phyloP scores from a whole-genome alignment of 164 flowering plant genomes.

The Akebia trifoliata region DNA sequence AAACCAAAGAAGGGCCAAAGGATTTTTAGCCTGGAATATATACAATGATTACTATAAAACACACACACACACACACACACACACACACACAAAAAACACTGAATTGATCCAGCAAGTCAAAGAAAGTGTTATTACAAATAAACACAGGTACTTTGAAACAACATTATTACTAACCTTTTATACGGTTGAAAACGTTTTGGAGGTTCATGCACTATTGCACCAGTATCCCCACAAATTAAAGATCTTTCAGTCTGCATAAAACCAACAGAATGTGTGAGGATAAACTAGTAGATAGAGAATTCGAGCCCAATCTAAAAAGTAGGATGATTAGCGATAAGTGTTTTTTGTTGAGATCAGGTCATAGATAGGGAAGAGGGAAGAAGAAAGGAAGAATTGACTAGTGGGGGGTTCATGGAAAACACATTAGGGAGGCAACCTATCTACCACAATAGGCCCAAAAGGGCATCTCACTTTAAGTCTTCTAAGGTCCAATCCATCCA shows the following conservation, averaged over 20 bases:
- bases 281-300: not conserved
- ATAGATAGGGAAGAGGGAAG: too few species aligned
- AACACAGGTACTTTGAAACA: not conserved
- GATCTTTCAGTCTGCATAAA: slow-evolving; percentile 73
- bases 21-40: not conserved
- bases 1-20: too few species aligned
- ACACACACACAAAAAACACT: too few species aligned
- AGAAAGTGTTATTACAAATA: not conserved
- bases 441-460: too few species aligned
- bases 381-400: too few species aligned
- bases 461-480: too few species aligned
- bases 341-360: too few species aligned
- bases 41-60: not conserved
- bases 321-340: not conserved
- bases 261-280: not conserved
- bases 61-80: too few species aligned
- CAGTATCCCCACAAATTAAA: slow-evolving; percentile 87
- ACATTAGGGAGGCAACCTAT: too few species aligned
- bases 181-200: slow-evolving; percentile 56
- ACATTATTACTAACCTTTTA: slow-evolving; percentile 38
- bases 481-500: too few species aligned
- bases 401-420: too few species aligned
- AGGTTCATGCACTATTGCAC: slow-evolving; percentile 65
- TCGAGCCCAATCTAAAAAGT: not conserved
- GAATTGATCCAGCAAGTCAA: not conserved